Conservation (phyloP, 345 rosid species). For the Syzygium aqueum region DNA sequence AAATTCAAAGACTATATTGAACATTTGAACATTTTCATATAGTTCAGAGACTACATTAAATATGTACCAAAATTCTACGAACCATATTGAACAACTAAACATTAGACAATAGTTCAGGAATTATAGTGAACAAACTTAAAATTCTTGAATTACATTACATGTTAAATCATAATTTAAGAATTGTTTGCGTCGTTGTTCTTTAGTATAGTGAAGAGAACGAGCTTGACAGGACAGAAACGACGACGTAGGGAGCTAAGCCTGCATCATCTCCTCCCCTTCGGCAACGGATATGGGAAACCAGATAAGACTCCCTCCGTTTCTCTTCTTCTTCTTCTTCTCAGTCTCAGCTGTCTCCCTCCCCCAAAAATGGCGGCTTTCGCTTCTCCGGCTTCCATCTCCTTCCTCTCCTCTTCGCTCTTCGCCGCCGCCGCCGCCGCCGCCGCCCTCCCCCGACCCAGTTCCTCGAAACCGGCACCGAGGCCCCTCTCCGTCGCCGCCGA, state of each 20-base stretch:
- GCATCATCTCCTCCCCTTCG: not conserved
- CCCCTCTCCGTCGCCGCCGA: conserved; percentile 42
- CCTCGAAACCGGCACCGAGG: conserved; percentile 9
- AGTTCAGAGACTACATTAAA: too few species aligned
- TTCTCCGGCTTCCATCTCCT: conserved; percentile 35
- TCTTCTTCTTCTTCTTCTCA: not conserved
- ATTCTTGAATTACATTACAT: too few species aligned
- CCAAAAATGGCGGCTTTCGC: conserved; percentile 40
- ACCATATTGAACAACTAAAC: too few species aligned
- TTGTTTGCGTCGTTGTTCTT: too few species aligned
- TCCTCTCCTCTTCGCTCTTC: conserved; percentile 45
- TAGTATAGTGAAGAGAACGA: not conserved
- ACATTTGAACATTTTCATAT: too few species aligned
- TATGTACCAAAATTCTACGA: rapidly evolving
- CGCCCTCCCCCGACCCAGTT: not conserved
- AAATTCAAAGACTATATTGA: too few species aligned
- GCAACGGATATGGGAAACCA: not conserved
- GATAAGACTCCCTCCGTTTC: not conserved
- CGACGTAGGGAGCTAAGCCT: not conserved
- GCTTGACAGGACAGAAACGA: not conserved
- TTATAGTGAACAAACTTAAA: too few species aligned
- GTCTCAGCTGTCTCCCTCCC: not conserved
- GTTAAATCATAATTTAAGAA: too few species aligned
- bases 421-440: conserved; percentile 18
- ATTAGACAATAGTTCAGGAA: too few species aligned